phyloP scores from a whole-genome alignment of 1,284 basidiomycete species.

The Polyporus tsugae region DNA sequence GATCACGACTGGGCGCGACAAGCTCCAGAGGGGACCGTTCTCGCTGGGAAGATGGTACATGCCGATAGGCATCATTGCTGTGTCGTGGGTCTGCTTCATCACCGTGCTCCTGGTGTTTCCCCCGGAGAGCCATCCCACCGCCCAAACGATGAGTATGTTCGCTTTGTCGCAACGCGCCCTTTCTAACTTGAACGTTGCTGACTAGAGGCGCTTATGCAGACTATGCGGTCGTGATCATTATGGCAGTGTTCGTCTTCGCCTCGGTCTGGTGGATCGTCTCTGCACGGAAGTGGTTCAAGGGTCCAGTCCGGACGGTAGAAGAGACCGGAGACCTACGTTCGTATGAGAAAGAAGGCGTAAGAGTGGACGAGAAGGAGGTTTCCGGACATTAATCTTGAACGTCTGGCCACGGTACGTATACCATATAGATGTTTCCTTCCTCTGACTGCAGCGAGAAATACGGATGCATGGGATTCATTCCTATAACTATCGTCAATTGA shows the following conservation, averaged over 20 bases:
- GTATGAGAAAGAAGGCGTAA: neutral
- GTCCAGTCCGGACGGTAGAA: constrained; percentile 65
- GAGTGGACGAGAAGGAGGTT: constrained; percentile 9
- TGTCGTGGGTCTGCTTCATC: constrained; percentile 73
- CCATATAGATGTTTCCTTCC: no score
- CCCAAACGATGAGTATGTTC: constrained; percentile 63
- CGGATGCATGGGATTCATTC: no score
- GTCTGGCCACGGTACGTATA: neutral
- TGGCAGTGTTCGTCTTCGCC: constrained; percentile 70
- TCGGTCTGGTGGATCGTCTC: constrained; percentile 70
- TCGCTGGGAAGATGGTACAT: constrained; percentile 65
- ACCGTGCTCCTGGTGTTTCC: constrained; percentile 70
- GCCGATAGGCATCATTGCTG: constrained; percentile 66
- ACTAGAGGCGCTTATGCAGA: constrained; percentile 47
- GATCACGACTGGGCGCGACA: constrained; percentile 69
- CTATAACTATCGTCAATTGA: no score
- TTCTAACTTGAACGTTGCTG: constrained; percentile 11
- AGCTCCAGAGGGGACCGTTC: constrained; percentile 66
- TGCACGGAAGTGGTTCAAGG: constrained; percentile 75
- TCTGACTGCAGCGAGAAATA: no score
- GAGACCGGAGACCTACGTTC: constrained; percentile 18
- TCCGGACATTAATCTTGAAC: constrained; percentile 33
- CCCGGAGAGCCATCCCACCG: constrained; percentile 48
- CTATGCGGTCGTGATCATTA: constrained; percentile 72
- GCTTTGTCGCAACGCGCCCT: neutral